Evolutionary conservation across 495 filamentous ascomycete species (phyloP).

Genomic region (Lindgomyces ingoldianus): DNA sequence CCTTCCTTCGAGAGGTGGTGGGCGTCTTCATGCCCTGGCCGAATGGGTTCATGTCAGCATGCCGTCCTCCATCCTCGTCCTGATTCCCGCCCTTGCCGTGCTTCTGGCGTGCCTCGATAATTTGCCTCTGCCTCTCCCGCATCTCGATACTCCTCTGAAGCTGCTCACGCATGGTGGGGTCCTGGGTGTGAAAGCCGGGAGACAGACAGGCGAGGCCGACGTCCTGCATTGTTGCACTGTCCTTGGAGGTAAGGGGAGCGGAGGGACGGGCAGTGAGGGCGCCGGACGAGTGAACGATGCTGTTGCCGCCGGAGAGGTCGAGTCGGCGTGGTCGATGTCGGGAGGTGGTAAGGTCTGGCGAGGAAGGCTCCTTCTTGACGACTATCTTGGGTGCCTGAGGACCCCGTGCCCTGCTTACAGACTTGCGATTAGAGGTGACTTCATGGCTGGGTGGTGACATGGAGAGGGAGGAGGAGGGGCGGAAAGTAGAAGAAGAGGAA

Average conservation of each 20-base stretch:
- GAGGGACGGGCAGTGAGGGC: constrained; percentile 62
- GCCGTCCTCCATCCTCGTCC: constrained; percentile 52
- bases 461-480: constrained; percentile 8
- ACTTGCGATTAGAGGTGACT: constrained; percentile 25
- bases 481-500: constrained; percentile 4
- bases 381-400: constrained; percentile 66
- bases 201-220: constrained; percentile 93
- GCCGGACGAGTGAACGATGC: constrained; percentile 47
- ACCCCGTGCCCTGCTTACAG: constrained; percentile 40
- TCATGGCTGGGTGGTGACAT: constrained; percentile 30
- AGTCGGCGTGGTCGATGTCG: constrained; percentile 86
- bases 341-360: constrained; percentile 69
- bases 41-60: constrained; percentile 53
- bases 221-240: constrained; percentile 76
- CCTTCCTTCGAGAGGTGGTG: constrained; percentile 64
- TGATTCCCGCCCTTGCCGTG: constrained; percentile 50
- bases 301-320: constrained; percentile 67
- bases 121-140: constrained; percentile 87
- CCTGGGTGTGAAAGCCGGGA: constrained; percentile 91
- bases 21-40: constrained; percentile 61
- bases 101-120: constrained; percentile 91
- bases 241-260: constrained; percentile 76
- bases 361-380: constrained; percentile 93
- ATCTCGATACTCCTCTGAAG: constrained; percentile 91
- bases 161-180: constrained; percentile 95